These are phyloP conservation scores for Nakazawaea ernobii DNA, from an alignment of 805 yeast species.

Conservation along the genomic window DNA sequence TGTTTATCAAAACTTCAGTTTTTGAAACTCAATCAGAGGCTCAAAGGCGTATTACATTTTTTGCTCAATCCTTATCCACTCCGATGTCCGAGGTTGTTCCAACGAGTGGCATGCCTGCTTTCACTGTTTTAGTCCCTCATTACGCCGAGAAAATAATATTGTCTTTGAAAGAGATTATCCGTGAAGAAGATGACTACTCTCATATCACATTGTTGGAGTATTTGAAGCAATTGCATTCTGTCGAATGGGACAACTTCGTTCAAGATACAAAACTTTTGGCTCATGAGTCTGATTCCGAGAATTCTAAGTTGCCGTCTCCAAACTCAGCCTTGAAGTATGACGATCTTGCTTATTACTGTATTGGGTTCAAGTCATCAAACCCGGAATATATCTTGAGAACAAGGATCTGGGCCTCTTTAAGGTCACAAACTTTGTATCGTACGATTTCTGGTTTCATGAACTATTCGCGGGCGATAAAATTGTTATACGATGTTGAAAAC, in stretches of 20 bases:
- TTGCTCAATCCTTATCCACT: constrained; percentile 84
- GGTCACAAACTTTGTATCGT: constrained; percentile 77
- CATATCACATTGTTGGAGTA: constrained; percentile 51
- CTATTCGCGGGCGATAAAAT: constrained; percentile 64
- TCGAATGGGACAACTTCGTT: constrained; percentile 53
- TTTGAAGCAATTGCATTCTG: constrained; percentile 48
- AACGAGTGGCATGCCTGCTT: constrained; percentile 67
- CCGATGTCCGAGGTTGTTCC: constrained; percentile 75
- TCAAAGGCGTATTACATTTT: constrained; percentile 75
- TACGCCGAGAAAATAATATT: constrained; percentile 77
- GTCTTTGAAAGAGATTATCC: constrained; percentile 71
- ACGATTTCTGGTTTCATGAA: constrained; percentile 82
- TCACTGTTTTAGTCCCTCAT: constrained; percentile 83
- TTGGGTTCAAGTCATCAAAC: constrained; percentile 65
- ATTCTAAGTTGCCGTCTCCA: not conserved
- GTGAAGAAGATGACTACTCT: constrained; percentile 61
- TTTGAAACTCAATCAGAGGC: constrained; percentile 70
- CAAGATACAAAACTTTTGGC: constrained; percentile 50
- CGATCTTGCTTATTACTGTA: constrained; percentile 61
- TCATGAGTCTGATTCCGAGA: constrained; percentile 29
- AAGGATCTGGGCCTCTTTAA: constrained; percentile 78
- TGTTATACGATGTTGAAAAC: constrained; percentile 52
- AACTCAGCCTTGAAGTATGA: constrained; percentile 19
- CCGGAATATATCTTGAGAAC: constrained; percentile 65
- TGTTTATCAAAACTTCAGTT: constrained; percentile 42